Evolutionary conservation across 2,329 filamentous ascomycete genomes (phyloP).

Genomic region (Parastagonospora avenae): DNA sequence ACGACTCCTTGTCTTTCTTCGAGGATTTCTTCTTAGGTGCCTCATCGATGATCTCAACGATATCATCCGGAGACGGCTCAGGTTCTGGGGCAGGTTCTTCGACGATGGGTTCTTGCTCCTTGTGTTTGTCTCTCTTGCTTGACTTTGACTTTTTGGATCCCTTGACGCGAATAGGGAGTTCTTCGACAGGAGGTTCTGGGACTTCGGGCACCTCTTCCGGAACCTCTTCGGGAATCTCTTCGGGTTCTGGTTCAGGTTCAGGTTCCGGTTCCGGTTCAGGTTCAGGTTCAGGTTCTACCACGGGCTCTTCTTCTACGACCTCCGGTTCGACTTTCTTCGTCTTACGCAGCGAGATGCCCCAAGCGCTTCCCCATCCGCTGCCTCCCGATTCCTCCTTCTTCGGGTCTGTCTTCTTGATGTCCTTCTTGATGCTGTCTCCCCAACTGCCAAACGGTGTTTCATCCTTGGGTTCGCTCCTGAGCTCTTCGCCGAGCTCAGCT

Average conservation of each 20-base stretch:
- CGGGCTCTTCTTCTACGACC: conserved; percentile 6
- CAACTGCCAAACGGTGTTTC: conserved; percentile 33
- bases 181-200: conserved; percentile 22
- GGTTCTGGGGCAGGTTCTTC: conserved; percentile 12
- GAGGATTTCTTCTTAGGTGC: conserved; percentile 38
- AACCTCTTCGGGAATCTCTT: conserved; percentile 32
- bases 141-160: conserved; percentile 42
- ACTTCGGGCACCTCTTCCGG: conserved; percentile 12
- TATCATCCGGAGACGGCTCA: conserved; percentile 24
- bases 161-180: conserved; percentile 39
- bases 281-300: conserved; percentile 9
- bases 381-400: conserved; percentile 34
- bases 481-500: conserved; percentile 43
- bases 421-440: conserved; percentile 47
- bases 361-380: conserved; percentile 46
- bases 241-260: conserved; percentile 15
- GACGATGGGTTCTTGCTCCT: conserved; percentile 11
- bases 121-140: conserved; percentile 42
- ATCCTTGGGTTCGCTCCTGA: conserved; percentile 22
- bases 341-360: conserved; percentile 53
- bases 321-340: conserved; percentile 52
- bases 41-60: conserved; percentile 34
- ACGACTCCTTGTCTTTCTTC: conserved; percentile 32
- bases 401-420: conserved; percentile 9
- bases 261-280: conserved; percentile 6